phyloP scores from a whole-genome alignment of 176 grass and related monocot species.

The Puya raimondii region DNA sequence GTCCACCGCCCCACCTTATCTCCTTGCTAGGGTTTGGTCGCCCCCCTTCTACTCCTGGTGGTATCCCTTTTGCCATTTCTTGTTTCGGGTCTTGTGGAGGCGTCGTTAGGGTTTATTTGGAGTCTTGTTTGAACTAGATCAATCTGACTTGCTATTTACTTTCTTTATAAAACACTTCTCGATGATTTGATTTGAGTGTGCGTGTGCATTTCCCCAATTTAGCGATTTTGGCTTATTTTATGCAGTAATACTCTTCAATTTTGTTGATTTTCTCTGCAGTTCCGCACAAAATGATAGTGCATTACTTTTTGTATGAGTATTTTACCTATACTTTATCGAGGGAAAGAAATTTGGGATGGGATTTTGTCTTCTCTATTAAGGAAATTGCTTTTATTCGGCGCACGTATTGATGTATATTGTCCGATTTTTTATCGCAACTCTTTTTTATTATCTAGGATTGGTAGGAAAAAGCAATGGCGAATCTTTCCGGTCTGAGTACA shows the following conservation, averaged over 20 bases:
- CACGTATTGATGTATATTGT: neutral
- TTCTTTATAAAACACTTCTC: neutral
- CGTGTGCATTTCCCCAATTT: neutral
- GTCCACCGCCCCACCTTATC: neutral
- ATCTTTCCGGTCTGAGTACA: constrained; percentile 21
- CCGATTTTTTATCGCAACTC: neutral
- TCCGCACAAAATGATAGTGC: no score
- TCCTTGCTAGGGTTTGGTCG: neutral
- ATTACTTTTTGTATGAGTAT: no score
- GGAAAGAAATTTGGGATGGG: no score
- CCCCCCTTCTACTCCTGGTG: neutral
- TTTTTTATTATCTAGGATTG: neutral
- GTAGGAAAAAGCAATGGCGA: constrained; percentile 32
- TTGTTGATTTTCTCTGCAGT: no score
- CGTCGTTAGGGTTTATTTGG: neutral
- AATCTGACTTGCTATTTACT: neutral
- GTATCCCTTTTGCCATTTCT: neutral
- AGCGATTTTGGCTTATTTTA: no score
- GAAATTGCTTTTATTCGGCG: neutral
- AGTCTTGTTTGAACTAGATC: neutral
- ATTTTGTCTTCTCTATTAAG: no score
- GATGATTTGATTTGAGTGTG: neutral
- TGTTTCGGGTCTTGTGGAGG: neutral
- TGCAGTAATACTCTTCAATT: no score
- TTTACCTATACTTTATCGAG: no score